phyloP scores from a whole-genome alignment of 2,329 filamentous ascomycete species.

The Chaetomiaceae sp. region DNA sequence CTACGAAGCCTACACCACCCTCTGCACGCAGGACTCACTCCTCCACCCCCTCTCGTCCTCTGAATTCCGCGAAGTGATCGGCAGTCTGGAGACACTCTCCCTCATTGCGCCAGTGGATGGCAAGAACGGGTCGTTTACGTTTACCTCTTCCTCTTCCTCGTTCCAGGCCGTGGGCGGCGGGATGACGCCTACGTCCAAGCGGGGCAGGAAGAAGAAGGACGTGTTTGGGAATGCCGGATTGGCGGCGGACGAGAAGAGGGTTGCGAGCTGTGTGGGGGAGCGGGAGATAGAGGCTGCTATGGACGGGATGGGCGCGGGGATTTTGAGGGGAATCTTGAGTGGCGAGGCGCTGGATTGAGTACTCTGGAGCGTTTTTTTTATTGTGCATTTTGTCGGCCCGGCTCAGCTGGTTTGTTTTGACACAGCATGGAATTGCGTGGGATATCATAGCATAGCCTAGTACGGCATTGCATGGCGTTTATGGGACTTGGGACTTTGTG shows the following conservation, averaged over 20 bases:
- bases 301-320: slow-evolving; percentile 57
- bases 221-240: slow-evolving; percentile 35
- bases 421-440: not conserved
- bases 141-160: too few relatives aligned
- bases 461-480: too few relatives aligned
- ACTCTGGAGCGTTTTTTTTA: not conserved
- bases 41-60: slow-evolving; percentile 84
- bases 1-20: slow-evolving; percentile 74
- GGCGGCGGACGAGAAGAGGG: slow-evolving; percentile 64
- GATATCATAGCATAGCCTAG: not conserved
- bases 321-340: slow-evolving; percentile 58
- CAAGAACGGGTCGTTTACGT: slow-evolving; percentile 66
- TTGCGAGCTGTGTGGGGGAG: slow-evolving; percentile 75
- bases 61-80: slow-evolving; percentile 90
- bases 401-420: not conserved
- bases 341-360: slow-evolving; percentile 52
- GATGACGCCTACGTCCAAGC: slow-evolving; percentile 60
- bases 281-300: slow-evolving; percentile 72
- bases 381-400: not conserved
- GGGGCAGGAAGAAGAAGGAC: slow-evolving; percentile 54
- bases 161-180: slow-evolving; percentile 41
- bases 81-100: slow-evolving; percentile 82
- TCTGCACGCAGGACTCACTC: slow-evolving; percentile 84
- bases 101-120: slow-evolving; percentile 68
- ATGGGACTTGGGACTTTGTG: too few relatives aligned